These are phyloP conservation scores for Mycosarcoma maydis DNA, from an alignment of 1,284 basidiomycete genomes.

Conservation along the genomic window DNA sequence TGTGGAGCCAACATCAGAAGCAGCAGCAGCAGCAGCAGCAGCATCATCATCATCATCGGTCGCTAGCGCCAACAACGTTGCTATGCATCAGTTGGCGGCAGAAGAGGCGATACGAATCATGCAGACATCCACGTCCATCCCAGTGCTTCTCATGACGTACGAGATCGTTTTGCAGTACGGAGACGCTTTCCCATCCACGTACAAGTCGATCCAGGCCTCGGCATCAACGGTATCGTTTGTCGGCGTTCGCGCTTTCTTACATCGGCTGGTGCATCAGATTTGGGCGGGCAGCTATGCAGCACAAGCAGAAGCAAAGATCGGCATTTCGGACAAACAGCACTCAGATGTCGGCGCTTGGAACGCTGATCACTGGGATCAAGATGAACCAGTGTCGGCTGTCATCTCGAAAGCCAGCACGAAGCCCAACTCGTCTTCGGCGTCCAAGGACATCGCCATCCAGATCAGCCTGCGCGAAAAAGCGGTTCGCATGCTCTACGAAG, in stretches of 20 bases:
- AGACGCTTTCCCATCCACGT: slow-evolving; percentile 34
- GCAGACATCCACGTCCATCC: slow-evolving; percentile 77
- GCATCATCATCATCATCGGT: too few species aligned
- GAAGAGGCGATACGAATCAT: slow-evolving; percentile 48
- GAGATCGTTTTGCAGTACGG: slow-evolving; percentile 81
- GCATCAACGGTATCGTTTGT: slow-evolving; percentile 31
- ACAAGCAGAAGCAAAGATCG: slow-evolving; percentile 53
- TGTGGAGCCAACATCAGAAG: background rate
- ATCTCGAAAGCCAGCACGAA: background rate
- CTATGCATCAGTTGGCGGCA: slow-evolving; percentile 40
- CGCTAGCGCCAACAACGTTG: slow-evolving; percentile 1
- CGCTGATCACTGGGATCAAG: slow-evolving; percentile 20
- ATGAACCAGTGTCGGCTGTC: background rate
- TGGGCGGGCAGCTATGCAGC: slow-evolving; percentile 66
- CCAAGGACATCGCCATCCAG: slow-evolving; percentile 43
- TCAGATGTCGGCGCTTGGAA: slow-evolving; percentile 11
- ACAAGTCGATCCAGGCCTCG: slow-evolving; percentile 43
- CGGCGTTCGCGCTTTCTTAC: slow-evolving; percentile 49
- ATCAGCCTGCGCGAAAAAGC: slow-evolving; percentile 62
- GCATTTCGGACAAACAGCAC: slow-evolving; percentile 19
- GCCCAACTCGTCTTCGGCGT: slow-evolving; percentile 24
- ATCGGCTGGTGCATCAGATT: slow-evolving; percentile 62
- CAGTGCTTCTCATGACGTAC: slow-evolving; percentile 82
- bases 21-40: too few species aligned
- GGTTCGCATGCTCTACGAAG: slow-evolving; percentile 67